Evolutionary conservation across 2,329 filamentous ascomycete species (phyloP).

Genomic region (Penicillium oxalicum): DNA sequence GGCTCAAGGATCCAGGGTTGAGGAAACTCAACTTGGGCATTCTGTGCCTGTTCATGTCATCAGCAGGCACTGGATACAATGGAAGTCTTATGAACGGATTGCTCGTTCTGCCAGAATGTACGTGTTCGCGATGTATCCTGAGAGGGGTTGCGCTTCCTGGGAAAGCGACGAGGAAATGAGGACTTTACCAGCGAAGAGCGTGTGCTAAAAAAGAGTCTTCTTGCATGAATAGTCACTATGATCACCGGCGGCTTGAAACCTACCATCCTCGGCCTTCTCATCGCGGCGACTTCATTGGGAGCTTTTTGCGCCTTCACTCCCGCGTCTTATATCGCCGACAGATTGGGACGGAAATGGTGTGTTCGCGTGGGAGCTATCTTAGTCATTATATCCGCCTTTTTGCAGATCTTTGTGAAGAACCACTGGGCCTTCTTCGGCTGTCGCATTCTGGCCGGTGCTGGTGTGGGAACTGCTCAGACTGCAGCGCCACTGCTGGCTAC

Average conservation of each 20-base stretch:
- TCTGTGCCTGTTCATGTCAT: conserved; percentile 18
- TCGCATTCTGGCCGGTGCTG: conserved; percentile 30
- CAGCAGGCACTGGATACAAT: conserved; percentile 19
- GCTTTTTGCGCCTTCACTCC: conserved; percentile 16
- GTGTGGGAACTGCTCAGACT: conserved; percentile 30
- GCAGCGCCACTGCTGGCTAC: conserved; percentile 22
- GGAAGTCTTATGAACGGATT: conserved; percentile 20
- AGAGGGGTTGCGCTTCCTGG: too few species aligned
- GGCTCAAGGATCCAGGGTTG: conserved; percentile 19
- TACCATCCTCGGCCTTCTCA: conserved; percentile 15
- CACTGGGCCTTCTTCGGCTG: conserved; percentile 23
- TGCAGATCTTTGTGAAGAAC: conserved; percentile 12
- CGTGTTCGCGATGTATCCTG: neutral
- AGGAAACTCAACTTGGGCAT: conserved; percentile 18
- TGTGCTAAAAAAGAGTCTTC: too few species aligned
- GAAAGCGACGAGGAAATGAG: too few species aligned
- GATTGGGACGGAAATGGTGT: conserved; percentile 40
- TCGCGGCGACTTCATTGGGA: conserved; percentile 14
- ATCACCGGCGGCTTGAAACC: conserved; percentile 11
- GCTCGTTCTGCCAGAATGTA: conserved; percentile 16
- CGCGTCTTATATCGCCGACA: conserved; percentile 32
- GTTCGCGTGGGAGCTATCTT: conserved; percentile 37
- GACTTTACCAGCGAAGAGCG: too few species aligned
- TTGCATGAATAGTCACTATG: conserved; percentile 4
- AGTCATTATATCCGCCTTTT: conserved; percentile 19